phyloP scores from a whole-genome alignment of 441 rosid genomes.

The Kokia cookei region DNA sequence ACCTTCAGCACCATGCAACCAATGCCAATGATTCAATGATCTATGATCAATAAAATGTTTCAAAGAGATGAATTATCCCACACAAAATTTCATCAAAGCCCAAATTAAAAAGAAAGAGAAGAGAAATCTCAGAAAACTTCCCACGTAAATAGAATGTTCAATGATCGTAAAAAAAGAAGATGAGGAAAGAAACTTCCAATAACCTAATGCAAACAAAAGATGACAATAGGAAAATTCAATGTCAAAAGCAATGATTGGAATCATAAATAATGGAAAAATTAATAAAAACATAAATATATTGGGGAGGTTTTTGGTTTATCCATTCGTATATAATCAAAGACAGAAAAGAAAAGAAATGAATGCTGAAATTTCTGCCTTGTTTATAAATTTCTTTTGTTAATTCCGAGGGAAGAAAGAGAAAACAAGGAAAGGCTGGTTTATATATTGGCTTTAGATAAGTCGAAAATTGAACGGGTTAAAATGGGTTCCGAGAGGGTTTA shows the following conservation, averaged over 20 bases:
- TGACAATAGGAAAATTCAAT: neutral
- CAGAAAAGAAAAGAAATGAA: neutral
- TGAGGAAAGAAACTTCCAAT: neutral
- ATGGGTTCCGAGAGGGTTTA: neutral
- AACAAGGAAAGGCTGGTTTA: slow-evolving; percentile 15
- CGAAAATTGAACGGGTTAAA: slow-evolving; percentile 1
- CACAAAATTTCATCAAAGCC: neutral
- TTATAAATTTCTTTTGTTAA: neutral
- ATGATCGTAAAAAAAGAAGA: neutral
- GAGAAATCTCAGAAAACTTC: neutral
- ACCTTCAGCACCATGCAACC: neutral
- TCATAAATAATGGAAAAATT: neutral
- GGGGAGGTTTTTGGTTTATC: neutral
- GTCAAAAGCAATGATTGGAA: neutral
- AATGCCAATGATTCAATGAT: neutral
- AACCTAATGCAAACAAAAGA: neutral
- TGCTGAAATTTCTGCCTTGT: neutral
- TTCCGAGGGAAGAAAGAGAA: neutral
- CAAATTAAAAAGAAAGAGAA: neutral
- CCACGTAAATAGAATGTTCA: neutral
- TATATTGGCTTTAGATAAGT: slow-evolving; percentile 20
- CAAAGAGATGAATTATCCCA: neutral
- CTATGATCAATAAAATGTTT: neutral
- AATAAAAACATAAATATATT: neutral
- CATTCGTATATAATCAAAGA: neutral